phyloP scores from a whole-genome alignment of 2,329 filamentous ascomycete genomes.

The Fusarium temperatum region DNA sequence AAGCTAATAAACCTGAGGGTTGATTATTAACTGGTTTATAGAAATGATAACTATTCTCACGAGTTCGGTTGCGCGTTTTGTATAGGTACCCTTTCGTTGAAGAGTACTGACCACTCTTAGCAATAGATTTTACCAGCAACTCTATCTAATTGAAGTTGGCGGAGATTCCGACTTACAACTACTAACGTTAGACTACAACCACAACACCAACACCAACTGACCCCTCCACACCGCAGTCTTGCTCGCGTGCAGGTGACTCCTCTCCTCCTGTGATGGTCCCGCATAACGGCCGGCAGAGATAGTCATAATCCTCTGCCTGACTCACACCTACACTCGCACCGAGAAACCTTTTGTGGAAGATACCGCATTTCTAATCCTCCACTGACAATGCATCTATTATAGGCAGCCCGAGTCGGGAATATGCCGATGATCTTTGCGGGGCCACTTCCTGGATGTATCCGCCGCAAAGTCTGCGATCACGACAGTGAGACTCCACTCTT shows the following conservation, averaged over 20 bases:
- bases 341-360: not conserved
- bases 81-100: not conserved
- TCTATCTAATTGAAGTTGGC: not conserved
- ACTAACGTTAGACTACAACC: not conserved
- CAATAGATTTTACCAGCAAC: not conserved
- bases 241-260: slow-evolving; percentile 15
- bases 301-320: not conserved
- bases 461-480: slow-evolving; percentile 39
- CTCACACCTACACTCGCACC: slow-evolving; percentile 8
- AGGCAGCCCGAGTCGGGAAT: slow-evolving; percentile 17
- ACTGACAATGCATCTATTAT: slow-evolving; percentile 1
- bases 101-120: not conserved
- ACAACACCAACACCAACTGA: not conserved
- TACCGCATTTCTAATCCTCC: not conserved
- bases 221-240: slow-evolving; percentile 9
- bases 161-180: not conserved
- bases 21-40: slow-evolving; percentile 19
- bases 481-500: slow-evolving; percentile 36
- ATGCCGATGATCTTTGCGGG: slow-evolving; percentile 26
- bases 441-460: slow-evolving; percentile 4
- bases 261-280: slow-evolving; percentile 5
- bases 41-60: slow-evolving; percentile 20
- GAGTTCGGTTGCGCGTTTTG: not conserved
- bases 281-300: not conserved
- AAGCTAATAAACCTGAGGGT: slow-evolving; percentile 5